A percentile compares a stretch with the other conserved stretches of the same genome.
Conservation (phyloP, 2,329 filamentous ascomycete species). For the Aureobasidium sp. region DNA sequence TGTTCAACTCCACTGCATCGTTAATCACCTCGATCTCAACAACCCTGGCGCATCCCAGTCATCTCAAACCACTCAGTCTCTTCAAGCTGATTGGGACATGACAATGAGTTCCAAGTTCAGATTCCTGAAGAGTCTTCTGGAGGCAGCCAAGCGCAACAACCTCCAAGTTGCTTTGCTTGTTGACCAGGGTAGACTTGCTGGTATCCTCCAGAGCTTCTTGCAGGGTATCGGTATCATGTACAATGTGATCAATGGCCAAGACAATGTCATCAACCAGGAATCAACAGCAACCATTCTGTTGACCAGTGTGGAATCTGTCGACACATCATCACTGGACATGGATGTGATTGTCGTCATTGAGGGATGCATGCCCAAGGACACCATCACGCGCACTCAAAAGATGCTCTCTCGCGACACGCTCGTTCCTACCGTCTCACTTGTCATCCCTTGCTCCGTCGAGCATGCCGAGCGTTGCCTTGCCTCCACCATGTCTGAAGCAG, state of each 20-base stretch:
- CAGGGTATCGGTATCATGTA: conserved; percentile 19
- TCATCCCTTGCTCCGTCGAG: conserved; percentile 35
- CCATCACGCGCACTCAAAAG: not conserved
- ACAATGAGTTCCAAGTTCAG: conserved; percentile 30
- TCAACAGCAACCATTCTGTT: conserved; percentile 29
- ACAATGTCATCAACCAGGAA: conserved; percentile 13
- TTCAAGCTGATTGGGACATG: conserved; percentile 28
- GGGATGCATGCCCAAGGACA: conserved; percentile 20
- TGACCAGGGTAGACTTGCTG: conserved; percentile 22
- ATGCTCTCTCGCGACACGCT: not conserved
- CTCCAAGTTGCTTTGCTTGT: conserved; percentile 26
- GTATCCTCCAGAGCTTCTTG: conserved; percentile 28
- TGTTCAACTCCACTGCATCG: conserved; percentile 19
- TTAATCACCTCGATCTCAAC: conserved; percentile 25
- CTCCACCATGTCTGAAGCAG: conserved; percentile 18
- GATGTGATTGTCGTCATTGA: conserved; percentile 36
- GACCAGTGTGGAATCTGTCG: conserved; percentile 19
- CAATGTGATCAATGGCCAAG: conserved; percentile 7
- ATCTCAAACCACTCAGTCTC: conserved; percentile 19
- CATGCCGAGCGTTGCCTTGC: conserved; percentile 36
- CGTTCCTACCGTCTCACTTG: conserved; percentile 26
- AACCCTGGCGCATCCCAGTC: conserved; percentile 26
- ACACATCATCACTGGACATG: conserved; percentile 20
- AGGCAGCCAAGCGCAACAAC: conserved; percentile 20
- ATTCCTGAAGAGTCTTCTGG: conserved; percentile 28